Percentiles rank a stretch among this genome's conserved stretches.
Evolutionary conservation across 2,329 filamentous ascomycete species (phyloP).

Genomic region (Venturiaceae sp.): DNA sequence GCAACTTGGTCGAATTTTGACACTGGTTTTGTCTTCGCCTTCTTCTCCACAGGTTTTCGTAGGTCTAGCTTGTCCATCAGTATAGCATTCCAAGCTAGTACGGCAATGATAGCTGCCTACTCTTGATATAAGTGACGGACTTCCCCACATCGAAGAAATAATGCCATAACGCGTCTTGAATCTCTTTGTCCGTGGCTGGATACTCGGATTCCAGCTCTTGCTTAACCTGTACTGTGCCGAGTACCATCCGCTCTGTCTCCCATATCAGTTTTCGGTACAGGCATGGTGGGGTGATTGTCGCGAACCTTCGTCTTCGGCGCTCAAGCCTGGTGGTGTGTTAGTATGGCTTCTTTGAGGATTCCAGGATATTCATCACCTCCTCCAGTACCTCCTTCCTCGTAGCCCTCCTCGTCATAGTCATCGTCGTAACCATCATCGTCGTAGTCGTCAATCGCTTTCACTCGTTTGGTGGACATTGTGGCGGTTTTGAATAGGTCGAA

Average conservation of each 20-base stretch:
- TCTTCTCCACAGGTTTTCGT: background rate
- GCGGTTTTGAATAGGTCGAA: no score
- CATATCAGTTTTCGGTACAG: constrained; percentile 5
- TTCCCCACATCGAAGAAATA: constrained; percentile 93
- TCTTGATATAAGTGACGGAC: constrained; percentile 68
- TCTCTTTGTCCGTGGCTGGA: constrained; percentile 57
- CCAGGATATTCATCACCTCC: background rate
- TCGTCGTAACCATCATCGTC: constrained; percentile 41
- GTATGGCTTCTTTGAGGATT: background rate
- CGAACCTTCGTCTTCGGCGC: constrained; percentile 27
- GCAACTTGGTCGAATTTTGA: constrained; percentile 37
- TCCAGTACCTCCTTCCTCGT: constrained; percentile 19
- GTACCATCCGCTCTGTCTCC: constrained; percentile 44
- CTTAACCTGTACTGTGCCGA: constrained; percentile 58
- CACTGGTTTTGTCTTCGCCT: background rate
- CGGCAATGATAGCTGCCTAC: constrained; percentile 29
- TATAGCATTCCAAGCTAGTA: constrained; percentile 21
- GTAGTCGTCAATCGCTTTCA: constrained; percentile 37
- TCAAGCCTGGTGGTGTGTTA: constrained; percentile 16
- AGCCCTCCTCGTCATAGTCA: constrained; percentile 33
- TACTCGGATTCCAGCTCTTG: constrained; percentile 55
- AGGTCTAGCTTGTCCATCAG: constrained; percentile 5
- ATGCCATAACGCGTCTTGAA: constrained; percentile 87
- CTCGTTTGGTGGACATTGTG: constrained; percentile 23
- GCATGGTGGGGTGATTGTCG: background rate